Evolutionary conservation across 2,329 filamentous ascomycete species (phyloP), one percentile per base, ranked within the genome.

Genomic region (Aureobasidium vineae): DNA sequence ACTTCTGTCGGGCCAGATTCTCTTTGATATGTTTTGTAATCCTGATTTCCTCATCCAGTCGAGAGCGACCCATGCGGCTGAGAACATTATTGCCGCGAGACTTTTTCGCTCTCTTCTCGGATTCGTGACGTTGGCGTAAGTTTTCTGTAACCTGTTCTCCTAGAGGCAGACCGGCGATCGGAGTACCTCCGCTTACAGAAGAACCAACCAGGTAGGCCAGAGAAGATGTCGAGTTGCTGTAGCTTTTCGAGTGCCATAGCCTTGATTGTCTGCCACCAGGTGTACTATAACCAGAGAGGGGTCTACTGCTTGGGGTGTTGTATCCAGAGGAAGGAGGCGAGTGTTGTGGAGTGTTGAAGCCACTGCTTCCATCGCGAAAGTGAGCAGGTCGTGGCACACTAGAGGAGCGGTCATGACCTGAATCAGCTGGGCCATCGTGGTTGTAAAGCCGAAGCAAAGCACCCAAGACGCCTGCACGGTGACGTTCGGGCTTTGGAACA

Each of bases 1-100:
- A 97, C 65, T 86, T 85, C 71, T 97, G 92, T 2, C 92, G 86
- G 41, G 88, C 87, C 23, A 97, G 84, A 19, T 90, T 93, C 67
- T 86, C 84, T 15, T 85, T 85, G 68, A 89, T 84, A 72, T 88
- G 85, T 4, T 85, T 80, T 3, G 84, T 86, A 70, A 88, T 85
- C 66, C 81, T 80, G 50, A 85, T 82, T 68, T 86, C 82, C 19
- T 86, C 80, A 63, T 81, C 80, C 5, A 77, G 73, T 60, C 75
- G 75, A 5, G 75, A 68, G 67, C 76, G 77, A 41, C 75, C 75
- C 47, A 77, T 69, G 15, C 72, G 72, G 33, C 73, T 74, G 49
- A 80, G 69, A 13, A 79, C 75, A 13, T 76, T 77, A 28, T 74
- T 74, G 65, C 73, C 73, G 26, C 68, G 66, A 36, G 69, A 21